These are phyloP conservation scores for Ailanthus altissimus DNA, from an alignment of 345 rosid genomes.

Conservation along the genomic window DNA sequence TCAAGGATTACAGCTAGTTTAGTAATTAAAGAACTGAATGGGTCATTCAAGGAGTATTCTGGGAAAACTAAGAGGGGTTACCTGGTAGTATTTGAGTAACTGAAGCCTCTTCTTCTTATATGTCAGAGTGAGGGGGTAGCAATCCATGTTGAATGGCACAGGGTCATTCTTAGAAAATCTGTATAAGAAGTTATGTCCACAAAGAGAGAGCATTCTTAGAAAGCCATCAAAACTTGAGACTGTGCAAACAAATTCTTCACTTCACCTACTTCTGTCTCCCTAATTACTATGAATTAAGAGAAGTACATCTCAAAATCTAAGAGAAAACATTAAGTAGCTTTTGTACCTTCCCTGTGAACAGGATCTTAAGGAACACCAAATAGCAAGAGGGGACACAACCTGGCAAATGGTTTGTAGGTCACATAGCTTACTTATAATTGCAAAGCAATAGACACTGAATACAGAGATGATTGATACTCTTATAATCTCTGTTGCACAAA, in stretches of 20 bases:
- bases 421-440: too few relatives aligned
- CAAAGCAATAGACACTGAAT: not conserved
- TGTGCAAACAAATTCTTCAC: too few relatives aligned
- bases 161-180: constrained; percentile 48
- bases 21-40: not conserved
- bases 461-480: not conserved
- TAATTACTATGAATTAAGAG: too few relatives aligned
- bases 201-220: too few relatives aligned
- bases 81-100: constrained; percentile 83
- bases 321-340: too few relatives aligned
- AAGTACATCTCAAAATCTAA: too few relatives aligned
- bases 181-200: not conserved
- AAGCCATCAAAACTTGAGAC: too few relatives aligned
- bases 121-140: constrained; percentile 88
- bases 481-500: not conserved
- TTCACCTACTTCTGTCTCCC: too few relatives aligned
- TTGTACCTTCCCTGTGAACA: too few relatives aligned
- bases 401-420: not conserved
- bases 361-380: too few relatives aligned
- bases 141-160: constrained; percentile 81
- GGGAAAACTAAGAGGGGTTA: constrained; percentile 15
- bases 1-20: not conserved
- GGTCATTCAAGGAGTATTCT: not conserved
- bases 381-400: not conserved
- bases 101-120: constrained; percentile 97